Evolutionary conservation across 306 rosid species (phyloP).

Genomic region (Psophocarpus tetragonolobus): DNA sequence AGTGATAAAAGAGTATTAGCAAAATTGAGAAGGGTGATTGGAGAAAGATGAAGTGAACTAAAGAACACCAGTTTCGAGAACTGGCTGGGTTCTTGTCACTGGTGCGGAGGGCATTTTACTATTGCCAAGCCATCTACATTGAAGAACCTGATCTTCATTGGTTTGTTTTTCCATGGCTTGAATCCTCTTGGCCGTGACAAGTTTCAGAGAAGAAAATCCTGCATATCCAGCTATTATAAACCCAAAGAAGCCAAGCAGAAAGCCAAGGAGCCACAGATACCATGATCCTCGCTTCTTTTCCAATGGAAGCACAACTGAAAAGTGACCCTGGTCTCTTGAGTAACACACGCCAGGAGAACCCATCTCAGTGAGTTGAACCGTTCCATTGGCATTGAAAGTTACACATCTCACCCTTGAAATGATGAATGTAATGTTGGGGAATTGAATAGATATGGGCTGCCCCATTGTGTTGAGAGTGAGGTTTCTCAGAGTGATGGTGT

Average conservation of each 20-base stretch:
- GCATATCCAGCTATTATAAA: constrained; percentile 45
- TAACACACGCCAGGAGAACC: constrained; percentile 48
- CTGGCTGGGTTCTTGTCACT: constrained; percentile 77
- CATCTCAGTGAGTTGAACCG: constrained; percentile 53
- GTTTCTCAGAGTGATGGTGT: constrained; percentile 39
- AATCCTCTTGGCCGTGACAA: constrained; percentile 59
- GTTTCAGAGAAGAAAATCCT: constrained; percentile 46
- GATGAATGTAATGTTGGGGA: constrained; percentile 40
- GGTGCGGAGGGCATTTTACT: constrained; percentile 83
- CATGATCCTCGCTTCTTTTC: constrained; percentile 43
- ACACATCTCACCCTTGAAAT: constrained; percentile 55
- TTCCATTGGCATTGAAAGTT: constrained; percentile 55
- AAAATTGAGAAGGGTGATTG: background rate
- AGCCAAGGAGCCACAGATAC: constrained; percentile 61
- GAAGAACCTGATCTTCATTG: constrained; percentile 67
- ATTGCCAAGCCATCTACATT: constrained; percentile 67
- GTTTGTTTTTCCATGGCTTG: constrained; percentile 71
- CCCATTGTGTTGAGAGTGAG: constrained; percentile 61
- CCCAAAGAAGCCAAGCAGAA: constrained; percentile 51
- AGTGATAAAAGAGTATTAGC: background rate
- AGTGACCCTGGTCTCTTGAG: constrained; percentile 64
- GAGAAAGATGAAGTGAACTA: constrained; percentile 26
- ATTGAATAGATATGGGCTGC: constrained; percentile 55
- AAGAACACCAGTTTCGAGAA: constrained; percentile 50
- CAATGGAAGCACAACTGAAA: constrained; percentile 54